These are phyloP conservation scores for Eucalyptus pauciflora DNA, from an alignment of 345 rosid genomes.

Conservation along the genomic window DNA sequence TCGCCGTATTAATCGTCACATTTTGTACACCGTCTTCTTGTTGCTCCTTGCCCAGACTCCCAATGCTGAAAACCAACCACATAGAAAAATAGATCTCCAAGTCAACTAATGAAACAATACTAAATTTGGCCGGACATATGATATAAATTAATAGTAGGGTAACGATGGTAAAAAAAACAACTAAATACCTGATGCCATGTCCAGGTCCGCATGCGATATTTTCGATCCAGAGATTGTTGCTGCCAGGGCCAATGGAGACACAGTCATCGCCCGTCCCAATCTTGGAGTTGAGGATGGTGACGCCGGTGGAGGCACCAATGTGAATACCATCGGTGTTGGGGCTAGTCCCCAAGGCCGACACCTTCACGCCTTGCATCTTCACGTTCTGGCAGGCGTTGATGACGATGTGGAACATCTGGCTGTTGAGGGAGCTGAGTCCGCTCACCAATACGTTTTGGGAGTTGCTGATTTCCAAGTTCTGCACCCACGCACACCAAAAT, in stretches of 20 bases:
- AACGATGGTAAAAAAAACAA: neutral
- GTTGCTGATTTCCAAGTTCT: slow-evolving; percentile 38
- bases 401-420: slow-evolving; percentile 59
- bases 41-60: slow-evolving; percentile 24
- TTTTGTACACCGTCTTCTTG: slow-evolving; percentile 27
- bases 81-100: neutral
- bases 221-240: slow-evolving; percentile 30
- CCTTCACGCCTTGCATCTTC: slow-evolving; percentile 29
- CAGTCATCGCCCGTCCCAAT: slow-evolving; percentile 82
- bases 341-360: slow-evolving; percentile 42
- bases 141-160: neutral
- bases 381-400: slow-evolving; percentile 40
- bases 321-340: slow-evolving; percentile 91
- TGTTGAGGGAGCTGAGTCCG: slow-evolving; percentile 54
- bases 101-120: neutral
- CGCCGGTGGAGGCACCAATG: slow-evolving; percentile 28
- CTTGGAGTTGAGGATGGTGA: slow-evolving; percentile 42
- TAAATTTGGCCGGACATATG: neutral
- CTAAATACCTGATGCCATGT: slow-evolving; percentile 34
- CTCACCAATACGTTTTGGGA: slow-evolving; percentile 41
- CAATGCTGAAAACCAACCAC: slow-evolving; percentile 13
- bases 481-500: neutral
- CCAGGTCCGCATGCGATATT: slow-evolving; percentile 72
- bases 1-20: slow-evolving; percentile 17
- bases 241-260: slow-evolving; percentile 71